These are phyloP conservation scores for Cercospora sp. DNA, from an alignment of 2,329 filamentous ascomycete species.

Conservation along the genomic window DNA sequence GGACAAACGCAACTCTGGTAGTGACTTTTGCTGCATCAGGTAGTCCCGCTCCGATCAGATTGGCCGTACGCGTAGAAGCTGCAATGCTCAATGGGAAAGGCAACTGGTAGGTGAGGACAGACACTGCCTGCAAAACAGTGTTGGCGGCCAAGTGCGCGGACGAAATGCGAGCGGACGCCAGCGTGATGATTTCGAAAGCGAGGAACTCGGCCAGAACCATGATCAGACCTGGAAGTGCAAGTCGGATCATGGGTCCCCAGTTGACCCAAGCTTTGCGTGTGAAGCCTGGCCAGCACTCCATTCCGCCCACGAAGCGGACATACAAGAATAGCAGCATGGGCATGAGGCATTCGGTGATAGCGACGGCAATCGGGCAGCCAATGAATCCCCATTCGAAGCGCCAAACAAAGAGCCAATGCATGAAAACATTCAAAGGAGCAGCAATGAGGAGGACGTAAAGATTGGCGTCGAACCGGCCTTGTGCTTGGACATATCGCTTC, in stretches of 20 bases:
- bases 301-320: constrained; percentile 68
- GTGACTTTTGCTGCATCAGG: constrained; percentile 77
- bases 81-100: constrained; percentile 91
- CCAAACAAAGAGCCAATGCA: constrained; percentile 82
- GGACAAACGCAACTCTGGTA: constrained; percentile 71
- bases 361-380: constrained; percentile 76
- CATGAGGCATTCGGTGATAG: constrained; percentile 72
- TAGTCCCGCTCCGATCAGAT: constrained; percentile 84
- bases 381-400: constrained; percentile 65
- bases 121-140: constrained; percentile 76
- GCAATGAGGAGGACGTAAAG: constrained; percentile 81
- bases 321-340: constrained; percentile 72
- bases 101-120: constrained; percentile 81
- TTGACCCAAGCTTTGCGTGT: constrained; percentile 68
- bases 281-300: constrained; percentile 79
- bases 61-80: constrained; percentile 83
- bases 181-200: constrained; percentile 79
- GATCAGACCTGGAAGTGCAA: constrained; percentile 83
- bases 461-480: constrained; percentile 79
- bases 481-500: constrained; percentile 86
- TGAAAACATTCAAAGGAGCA: constrained; percentile 73
- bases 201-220: constrained; percentile 95
- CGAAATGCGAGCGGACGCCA: constrained; percentile 78
- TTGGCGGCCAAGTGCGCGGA: constrained; percentile 82
- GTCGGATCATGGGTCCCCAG: constrained; percentile 80